These are phyloP conservation scores for Aspergillus sclerotioniger DNA, from an alignment of 495 filamentous ascomycete genomes.

Conservation along the genomic window DNA sequence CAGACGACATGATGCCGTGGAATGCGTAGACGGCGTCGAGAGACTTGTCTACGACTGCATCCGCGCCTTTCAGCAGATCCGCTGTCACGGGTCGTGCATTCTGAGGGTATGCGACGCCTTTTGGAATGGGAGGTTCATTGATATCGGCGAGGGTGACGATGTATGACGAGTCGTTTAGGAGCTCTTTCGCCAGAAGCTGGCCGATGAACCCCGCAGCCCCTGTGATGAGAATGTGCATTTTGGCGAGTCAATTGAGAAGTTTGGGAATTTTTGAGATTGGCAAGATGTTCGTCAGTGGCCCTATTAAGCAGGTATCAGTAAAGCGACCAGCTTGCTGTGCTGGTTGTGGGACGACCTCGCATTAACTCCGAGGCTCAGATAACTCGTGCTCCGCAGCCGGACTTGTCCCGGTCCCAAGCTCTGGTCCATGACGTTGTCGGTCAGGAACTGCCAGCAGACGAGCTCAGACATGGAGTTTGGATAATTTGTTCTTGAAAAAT, in stretches of 20 bases:
- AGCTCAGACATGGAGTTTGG: too few species aligned
- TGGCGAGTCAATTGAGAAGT: conserved; percentile 8
- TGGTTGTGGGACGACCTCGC: conserved; percentile 1
- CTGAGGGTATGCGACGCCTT: conserved; percentile 48
- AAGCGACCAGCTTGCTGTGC: too few species aligned
- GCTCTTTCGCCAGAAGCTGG: conserved; percentile 58
- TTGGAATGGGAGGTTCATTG: conserved; percentile 52
- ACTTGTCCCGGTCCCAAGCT: conserved; percentile 8
- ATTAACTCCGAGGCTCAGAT: conserved; percentile 11
- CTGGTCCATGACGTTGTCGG: background rate
- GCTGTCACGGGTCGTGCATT: conserved; percentile 53
- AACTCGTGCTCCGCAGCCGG: background rate
- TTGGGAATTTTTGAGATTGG: background rate
- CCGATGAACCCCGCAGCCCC: conserved; percentile 69
- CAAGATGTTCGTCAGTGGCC: background rate
- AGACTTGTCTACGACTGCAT: conserved; percentile 49
- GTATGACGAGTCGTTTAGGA: conserved; percentile 56
- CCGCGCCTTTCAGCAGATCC: conserved; percentile 54
- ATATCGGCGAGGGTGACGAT: conserved; percentile 61
- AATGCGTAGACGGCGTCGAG: conserved; percentile 69
- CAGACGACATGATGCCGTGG: conserved; percentile 80
- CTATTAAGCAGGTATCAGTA: background rate
- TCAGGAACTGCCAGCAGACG: background rate
- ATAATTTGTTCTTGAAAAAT: too few species aligned
- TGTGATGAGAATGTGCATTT: conserved; percentile 65